These are phyloP conservation scores for Flaveria ramosissima DNA, from an alignment of 129 eudicot genomes.

Conservation along the genomic window DNA sequence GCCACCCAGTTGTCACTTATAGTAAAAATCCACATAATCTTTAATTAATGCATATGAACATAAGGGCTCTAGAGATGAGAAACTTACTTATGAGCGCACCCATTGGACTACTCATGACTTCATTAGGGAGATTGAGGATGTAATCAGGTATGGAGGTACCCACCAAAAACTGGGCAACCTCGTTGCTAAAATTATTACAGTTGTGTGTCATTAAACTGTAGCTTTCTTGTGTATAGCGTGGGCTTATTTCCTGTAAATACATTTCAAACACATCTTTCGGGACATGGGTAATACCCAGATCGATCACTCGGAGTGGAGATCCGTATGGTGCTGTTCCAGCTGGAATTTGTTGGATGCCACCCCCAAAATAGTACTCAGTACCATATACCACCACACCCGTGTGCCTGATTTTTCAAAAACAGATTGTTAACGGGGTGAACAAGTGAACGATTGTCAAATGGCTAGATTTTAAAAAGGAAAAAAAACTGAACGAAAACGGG, in stretches of 20 bases:
- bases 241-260: conserved; percentile 79
- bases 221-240: conserved; percentile 73
- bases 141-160: conserved; percentile 72
- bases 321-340: conserved; percentile 78
- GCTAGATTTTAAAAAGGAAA: neutral
- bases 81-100: conserved; percentile 75
- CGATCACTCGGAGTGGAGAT: conserved; percentile 72
- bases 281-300: conserved; percentile 81
- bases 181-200: conserved; percentile 87
- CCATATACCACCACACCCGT: conserved; percentile 91
- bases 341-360: conserved; percentile 68
- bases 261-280: conserved; percentile 81
- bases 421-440: neutral
- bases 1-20: neutral
- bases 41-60: neutral
- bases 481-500: neutral
- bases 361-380: conserved; percentile 83
- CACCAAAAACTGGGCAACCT: conserved; percentile 82
- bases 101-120: conserved; percentile 85
- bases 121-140: conserved; percentile 81
- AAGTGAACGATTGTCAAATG: neutral
- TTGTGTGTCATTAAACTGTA: conserved; percentile 83
- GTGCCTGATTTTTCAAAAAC: conserved; percentile 49
- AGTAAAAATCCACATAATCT: neutral
- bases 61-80: neutral